Percentiles rank a stretch among this genome's conserved stretches.
These are phyloP conservation scores for Pulveroboletus sp. DNA, from an alignment of 768 basidiomycete species.

Conservation along the genomic window DNA sequence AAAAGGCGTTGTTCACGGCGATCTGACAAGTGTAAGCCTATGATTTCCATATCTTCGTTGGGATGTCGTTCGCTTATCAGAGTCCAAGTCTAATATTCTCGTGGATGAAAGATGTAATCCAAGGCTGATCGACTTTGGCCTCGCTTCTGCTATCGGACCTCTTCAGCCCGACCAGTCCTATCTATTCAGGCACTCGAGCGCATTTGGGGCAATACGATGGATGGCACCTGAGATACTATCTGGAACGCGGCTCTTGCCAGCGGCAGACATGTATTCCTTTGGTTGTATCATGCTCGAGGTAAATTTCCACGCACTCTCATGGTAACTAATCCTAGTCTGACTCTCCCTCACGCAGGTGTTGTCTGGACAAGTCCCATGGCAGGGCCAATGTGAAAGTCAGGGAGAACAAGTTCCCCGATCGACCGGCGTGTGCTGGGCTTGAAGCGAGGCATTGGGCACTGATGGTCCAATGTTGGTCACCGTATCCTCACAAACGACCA, in stretches of 20 bases:
- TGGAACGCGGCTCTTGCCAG: neutral
- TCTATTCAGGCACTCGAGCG: neutral
- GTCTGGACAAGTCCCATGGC: neutral
- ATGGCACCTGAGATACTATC: neutral
- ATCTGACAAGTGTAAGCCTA: neutral
- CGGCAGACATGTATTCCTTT: neutral
- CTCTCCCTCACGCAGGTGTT: neutral
- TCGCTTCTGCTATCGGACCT: neutral
- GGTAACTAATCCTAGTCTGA: neutral
- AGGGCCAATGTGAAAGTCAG: neutral
- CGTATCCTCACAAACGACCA: neutral
- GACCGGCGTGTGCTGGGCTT: neutral
- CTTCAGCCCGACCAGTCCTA: neutral
- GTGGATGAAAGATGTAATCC: neutral
- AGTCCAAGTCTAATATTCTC: neutral
- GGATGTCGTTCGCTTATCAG: neutral
- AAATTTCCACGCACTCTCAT: too few relatives aligned
- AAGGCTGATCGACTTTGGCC: conserved; percentile 1
- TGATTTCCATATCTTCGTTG: neutral
- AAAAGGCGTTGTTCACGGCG: neutral
- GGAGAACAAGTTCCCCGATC: neutral
- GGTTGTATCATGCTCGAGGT: conserved; percentile 2
- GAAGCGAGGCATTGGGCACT: neutral
- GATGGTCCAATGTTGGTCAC: neutral
- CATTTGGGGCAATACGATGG: neutral